phyloP scores from a whole-genome alignment of 768 basidiomycete genomes.

The Piloderma croceum region DNA sequence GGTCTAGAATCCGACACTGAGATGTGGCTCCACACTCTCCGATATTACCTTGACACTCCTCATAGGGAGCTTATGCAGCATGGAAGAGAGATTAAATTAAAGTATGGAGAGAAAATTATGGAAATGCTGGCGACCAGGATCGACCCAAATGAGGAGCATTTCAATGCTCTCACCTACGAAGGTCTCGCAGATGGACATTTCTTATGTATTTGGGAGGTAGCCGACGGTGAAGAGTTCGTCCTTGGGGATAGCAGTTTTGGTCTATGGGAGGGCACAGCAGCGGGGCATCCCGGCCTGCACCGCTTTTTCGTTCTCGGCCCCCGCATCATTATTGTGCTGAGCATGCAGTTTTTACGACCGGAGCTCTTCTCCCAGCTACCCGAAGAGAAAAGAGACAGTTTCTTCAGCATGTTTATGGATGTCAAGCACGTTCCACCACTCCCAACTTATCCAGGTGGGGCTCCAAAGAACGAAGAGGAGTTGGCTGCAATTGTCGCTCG shows the following conservation, averaged over 20 bases:
- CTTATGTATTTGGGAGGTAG: constrained; percentile 32
- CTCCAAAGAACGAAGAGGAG: constrained; percentile 4
- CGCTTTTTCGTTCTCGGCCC: constrained; percentile 33
- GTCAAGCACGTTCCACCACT: too few relatives aligned
- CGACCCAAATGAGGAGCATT: constrained; percentile 13
- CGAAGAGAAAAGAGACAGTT: too few relatives aligned
- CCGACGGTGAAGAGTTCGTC: constrained; percentile 28
- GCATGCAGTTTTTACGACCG: constrained; percentile 13
- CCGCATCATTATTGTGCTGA: constrained; percentile 26
- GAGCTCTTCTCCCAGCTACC: constrained; percentile 9
- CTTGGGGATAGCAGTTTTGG: constrained; percentile 28
- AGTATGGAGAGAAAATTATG: background rate
- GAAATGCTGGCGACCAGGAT: background rate
- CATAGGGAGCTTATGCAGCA: constrained; percentile 21
- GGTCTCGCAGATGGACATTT: constrained; percentile 23
- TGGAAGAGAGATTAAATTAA: constrained; percentile 1
- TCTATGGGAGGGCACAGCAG: constrained; percentile 28
- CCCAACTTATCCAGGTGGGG: too few relatives aligned
- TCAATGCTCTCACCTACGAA: constrained; percentile 21
- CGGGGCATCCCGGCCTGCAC: constrained; percentile 19
- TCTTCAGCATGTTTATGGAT: too few relatives aligned
- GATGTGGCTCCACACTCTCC: constrained; percentile 26
- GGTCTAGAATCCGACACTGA: constrained; percentile 17
- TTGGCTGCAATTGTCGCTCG: too few relatives aligned
- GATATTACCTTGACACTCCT: constrained; percentile 28